These are phyloP conservation scores for Vinca minor DNA, from an alignment of 257 asterid genomes.

Conservation along the genomic window DNA sequence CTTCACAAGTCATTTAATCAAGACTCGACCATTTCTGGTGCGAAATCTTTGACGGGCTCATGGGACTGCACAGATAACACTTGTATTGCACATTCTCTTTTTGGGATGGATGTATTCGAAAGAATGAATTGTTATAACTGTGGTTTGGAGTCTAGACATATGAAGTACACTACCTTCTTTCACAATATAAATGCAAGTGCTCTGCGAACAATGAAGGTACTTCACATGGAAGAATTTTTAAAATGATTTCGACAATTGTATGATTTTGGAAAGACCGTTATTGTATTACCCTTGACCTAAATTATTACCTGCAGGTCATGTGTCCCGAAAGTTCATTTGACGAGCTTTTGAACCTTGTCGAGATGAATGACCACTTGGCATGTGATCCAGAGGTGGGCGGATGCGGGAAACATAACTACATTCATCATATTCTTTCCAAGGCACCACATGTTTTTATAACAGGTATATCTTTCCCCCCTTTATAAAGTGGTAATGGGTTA, in stretches of 20 bases:
- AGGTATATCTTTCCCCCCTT: constrained; percentile 32
- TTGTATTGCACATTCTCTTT: constrained; percentile 78
- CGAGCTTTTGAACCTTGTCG: constrained; percentile 75
- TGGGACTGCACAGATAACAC: constrained; percentile 71
- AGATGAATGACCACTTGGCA: constrained; percentile 89
- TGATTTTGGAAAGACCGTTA: background rate
- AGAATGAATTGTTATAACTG: constrained; percentile 82
- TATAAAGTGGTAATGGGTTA: too few species aligned
- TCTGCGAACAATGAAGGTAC: constrained; percentile 87
- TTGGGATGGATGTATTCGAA: constrained; percentile 87
- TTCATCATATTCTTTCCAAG: constrained; percentile 74
- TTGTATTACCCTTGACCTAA: constrained; percentile 4
- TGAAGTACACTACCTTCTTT: constrained; percentile 83
- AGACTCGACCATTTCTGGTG: constrained; percentile 37
- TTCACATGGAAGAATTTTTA: constrained; percentile 12
- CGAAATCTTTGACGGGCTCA: constrained; percentile 51
- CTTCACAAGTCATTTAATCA: constrained; percentile 69
- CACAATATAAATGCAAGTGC: constrained; percentile 93
- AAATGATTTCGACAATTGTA: background rate
- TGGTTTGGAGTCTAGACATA: constrained; percentile 76
- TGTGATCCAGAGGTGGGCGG: constrained; percentile 88
- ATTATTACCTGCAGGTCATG: constrained; percentile 49
- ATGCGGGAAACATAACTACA: constrained; percentile 75
- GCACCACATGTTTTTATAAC: constrained; percentile 83
- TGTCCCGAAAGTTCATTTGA: constrained; percentile 76